A percentile compares a stretch with the other conserved stretches of the same genome.
phyloP scores from a whole-genome alignment of 2,329 filamentous ascomycete species.

The Metarhizium anisopliae region DNA sequence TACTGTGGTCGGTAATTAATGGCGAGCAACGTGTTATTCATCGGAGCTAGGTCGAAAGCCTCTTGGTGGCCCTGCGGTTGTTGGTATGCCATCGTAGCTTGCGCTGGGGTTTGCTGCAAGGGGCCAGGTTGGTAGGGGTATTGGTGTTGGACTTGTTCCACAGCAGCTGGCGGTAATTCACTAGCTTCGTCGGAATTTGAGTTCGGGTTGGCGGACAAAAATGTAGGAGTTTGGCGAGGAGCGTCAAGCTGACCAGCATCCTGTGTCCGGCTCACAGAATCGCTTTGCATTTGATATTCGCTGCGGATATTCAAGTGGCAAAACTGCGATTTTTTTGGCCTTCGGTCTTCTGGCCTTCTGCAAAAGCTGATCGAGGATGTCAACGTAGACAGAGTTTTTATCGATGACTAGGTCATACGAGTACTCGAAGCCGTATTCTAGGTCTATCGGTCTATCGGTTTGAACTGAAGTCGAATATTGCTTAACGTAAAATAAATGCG shows the following conservation, averaged over 20 bases:
- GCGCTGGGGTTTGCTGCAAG: constrained; percentile 10
- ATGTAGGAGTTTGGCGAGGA: not conserved
- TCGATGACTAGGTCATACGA: too few relatives aligned
- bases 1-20: constrained; percentile 24
- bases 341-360: too few relatives aligned
- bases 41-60: constrained; percentile 37
- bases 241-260: not conserved
- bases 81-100: constrained; percentile 32
- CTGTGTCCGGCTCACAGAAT: not conserved
- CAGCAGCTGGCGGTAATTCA: not conserved
- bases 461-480: too few relatives aligned
- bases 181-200: not conserved
- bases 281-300: not conserved
- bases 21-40: constrained; percentile 36
- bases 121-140: not conserved
- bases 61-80: constrained; percentile 14
- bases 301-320: not conserved
- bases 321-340: not conserved
- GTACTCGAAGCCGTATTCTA: too few relatives aligned
- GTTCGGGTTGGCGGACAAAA: not conserved
- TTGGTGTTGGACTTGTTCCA: not conserved
- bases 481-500: too few relatives aligned
- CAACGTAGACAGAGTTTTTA: too few relatives aligned
- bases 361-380: too few relatives aligned
- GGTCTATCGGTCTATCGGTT: too few relatives aligned